These are phyloP conservation scores for Aspergillus hiratsukae DNA, from an alignment of 2,329 filamentous ascomycete genomes.

Conservation along the genomic window DNA sequence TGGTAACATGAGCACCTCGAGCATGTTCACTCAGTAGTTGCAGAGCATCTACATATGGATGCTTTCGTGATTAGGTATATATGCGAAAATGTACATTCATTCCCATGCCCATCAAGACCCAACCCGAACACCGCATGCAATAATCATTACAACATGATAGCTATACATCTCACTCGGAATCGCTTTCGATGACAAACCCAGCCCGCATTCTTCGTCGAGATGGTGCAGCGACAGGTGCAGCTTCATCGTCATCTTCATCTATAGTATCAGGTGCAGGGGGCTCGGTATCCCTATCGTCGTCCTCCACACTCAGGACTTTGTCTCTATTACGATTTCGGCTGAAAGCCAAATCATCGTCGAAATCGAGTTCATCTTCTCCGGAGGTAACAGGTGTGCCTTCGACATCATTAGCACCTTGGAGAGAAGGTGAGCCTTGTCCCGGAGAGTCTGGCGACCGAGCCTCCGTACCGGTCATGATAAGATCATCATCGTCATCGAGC, in stretches of 20 bases:
- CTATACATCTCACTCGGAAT: constrained; percentile 33
- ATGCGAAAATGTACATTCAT: neutral
- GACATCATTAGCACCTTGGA: constrained; percentile 4
- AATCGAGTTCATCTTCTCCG: constrained; percentile 28
- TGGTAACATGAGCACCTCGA: neutral
- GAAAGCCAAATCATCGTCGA: constrained; percentile 33
- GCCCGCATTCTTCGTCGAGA: constrained; percentile 33
- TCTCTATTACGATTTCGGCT: constrained; percentile 18
- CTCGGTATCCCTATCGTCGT: neutral
- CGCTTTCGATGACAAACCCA: constrained; percentile 42
- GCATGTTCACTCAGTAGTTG: neutral
- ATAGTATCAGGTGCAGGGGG: constrained; percentile 3
- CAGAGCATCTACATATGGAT: neutral
- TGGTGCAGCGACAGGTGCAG: constrained; percentile 24
- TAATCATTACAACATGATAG: constrained; percentile 16
- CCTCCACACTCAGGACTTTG: constrained; percentile 9
- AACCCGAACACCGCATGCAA: constrained; percentile 23
- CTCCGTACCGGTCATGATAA: constrained; percentile 26
- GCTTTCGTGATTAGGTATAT: neutral
- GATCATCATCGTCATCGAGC: constrained; percentile 27
- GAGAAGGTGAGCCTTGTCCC: constrained; percentile 7
- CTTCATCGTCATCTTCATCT: constrained; percentile 29
- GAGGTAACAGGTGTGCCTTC: constrained; percentile 24
- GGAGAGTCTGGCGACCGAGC: constrained; percentile 16
- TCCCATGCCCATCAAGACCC: neutral